Base-by-base conservation (phyloP, 768 basidiomycete genomes). In the Rhodotorula taiwanensis region DNA sequence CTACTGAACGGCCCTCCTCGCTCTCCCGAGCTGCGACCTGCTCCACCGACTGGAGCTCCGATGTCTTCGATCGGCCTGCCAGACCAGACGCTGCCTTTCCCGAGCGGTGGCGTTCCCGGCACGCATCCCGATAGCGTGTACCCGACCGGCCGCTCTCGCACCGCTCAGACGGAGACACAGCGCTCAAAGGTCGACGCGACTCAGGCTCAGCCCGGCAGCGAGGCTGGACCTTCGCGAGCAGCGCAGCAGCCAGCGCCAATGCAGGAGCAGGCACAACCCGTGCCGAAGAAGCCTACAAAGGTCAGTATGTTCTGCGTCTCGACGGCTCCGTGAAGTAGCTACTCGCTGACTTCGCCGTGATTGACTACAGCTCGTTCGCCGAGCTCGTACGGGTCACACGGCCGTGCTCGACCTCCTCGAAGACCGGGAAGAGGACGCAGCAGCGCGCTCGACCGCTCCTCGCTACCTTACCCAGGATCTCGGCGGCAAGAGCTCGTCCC, bases 121-220 rank as follows among this genome's bases (percentile, higher is more conserved):
- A 65, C 64, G 30, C 58, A 65, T 45, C 64, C 64, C 18, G 64
- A 65, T 21, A 47, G 33, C 33, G 44, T n/a, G n/a, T n/a, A 27
- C 23, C 27, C 23, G n/a, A n/a, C n/a, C n/a, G n/a, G n/a, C n/a
- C n/a, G n/a, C n/a, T n/a, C n/a, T n/a, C n/a, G n/a, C n/a, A n/a
- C n/a, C n/a, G n/a, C n/a, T n/a, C n/a, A n/a, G n/a, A n/a, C n/a
- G n/a, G n/a, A n/a, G n/a, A n/a, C n/a, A n/a, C n/a, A n/a, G n/a
- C n/a, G n/a, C n/a, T n/a, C n/a, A n/a, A n/a, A n/a, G n/a, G n/a
- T n/a, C n/a, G n/a, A n/a, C n/a, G n/a, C n/a, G n/a, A n/a, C n/a
- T n/a, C n/a, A n/a, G n/a, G n/a, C n/a, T n/a, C n/a, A n/a, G n/a
- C n/a, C n/a, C n/a, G n/a, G n/a, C n/a, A n/a, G n/a, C n/a, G n/a